Evolutionary conservation across 163 green algal genomes (phyloP).

Genomic region (Volvox carteri): DNA sequence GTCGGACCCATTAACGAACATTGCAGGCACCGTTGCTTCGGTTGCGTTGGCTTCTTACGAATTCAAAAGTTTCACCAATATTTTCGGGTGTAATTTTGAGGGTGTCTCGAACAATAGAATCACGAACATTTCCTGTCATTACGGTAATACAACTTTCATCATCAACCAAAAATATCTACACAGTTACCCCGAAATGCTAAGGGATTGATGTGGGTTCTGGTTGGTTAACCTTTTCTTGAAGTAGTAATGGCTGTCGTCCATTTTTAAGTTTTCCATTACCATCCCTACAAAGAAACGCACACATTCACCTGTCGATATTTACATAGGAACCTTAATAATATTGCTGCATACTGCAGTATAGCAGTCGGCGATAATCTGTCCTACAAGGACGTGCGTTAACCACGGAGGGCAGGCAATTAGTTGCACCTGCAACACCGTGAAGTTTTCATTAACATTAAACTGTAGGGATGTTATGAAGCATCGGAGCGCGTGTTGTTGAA

Average conservation of each 20-base stretch:
- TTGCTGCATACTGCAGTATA: too few species aligned
- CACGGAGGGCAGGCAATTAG: not conserved
- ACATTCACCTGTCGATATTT: not conserved
- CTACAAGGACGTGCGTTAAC: slow-evolving; percentile 15
- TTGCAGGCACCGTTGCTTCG: too few species aligned
- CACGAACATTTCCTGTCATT: too few species aligned
- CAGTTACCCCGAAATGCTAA: too few species aligned
- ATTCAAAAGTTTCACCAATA: too few species aligned
- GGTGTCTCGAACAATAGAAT: too few species aligned
- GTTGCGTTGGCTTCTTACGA: too few species aligned
- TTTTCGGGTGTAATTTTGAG: too few species aligned
- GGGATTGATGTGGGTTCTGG: too few species aligned
- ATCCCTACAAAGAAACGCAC: not conserved
- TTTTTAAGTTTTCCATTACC: not conserved
- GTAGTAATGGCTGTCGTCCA: not conserved
- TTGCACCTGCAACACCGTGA: not conserved
- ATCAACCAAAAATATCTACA: too few species aligned
- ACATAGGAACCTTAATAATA: not conserved
- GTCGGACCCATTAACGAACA: too few species aligned
- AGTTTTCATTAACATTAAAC: not conserved
- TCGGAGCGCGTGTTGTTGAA: not conserved
- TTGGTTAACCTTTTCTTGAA: not conserved
- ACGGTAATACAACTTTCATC: too few species aligned
- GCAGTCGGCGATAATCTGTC: not conserved
- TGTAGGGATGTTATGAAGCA: not conserved